Percentiles rank a stretch among this genome's conserved stretches.
Conservation (phyloP, 2,329 filamentous ascomycete genomes). For the Verticillium nubilum region DNA sequence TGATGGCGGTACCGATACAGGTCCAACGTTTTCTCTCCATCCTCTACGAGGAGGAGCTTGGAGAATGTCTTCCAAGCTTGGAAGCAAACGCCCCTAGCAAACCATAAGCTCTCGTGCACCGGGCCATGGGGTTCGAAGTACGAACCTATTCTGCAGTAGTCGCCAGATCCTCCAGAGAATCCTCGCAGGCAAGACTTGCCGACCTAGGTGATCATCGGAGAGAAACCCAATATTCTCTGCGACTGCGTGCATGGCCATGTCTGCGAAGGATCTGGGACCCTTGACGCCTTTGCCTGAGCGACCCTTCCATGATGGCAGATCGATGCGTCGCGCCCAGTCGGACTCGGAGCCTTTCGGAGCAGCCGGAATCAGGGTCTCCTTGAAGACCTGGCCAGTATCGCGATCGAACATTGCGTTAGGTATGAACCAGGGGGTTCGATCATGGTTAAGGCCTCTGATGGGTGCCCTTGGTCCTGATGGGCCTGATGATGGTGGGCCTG, state of each 20-base stretch:
- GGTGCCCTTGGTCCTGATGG: not conserved
- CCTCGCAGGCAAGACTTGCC: conserved; percentile 24
- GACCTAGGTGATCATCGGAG: conserved; percentile 22
- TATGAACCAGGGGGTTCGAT: not conserved
- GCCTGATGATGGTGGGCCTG: too few species aligned
- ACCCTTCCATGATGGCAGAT: conserved; percentile 16
- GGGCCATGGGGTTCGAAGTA: not conserved
- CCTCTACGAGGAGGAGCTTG: conserved; percentile 22
- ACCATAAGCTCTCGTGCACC: not conserved
- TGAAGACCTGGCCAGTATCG: conserved; percentile 28
- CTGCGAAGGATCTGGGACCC: conserved; percentile 30
- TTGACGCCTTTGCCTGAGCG: conserved; percentile 16
- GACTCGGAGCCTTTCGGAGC: conserved; percentile 15
- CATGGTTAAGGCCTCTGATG: not conserved
- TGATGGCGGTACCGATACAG: conserved; percentile 33
- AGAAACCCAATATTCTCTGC: conserved; percentile 30
- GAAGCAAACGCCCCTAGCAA: conserved; percentile 26
- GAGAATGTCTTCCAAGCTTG: conserved; percentile 36
- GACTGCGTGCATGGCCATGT: conserved; percentile 31
- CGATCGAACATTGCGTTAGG: conserved; percentile 24
- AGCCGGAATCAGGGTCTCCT: conserved; percentile 28
- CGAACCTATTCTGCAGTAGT: conserved; percentile 32
- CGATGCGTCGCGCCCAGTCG: conserved; percentile 29
- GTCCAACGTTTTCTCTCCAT: conserved; percentile 24
- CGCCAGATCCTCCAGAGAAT: conserved; percentile 31